Percentiles rank a stretch among this genome's conserved stretches.
Evolutionary conservation across 441 rosid genomes (phyloP).

Genomic region (Populus trichocarpa): DNA sequence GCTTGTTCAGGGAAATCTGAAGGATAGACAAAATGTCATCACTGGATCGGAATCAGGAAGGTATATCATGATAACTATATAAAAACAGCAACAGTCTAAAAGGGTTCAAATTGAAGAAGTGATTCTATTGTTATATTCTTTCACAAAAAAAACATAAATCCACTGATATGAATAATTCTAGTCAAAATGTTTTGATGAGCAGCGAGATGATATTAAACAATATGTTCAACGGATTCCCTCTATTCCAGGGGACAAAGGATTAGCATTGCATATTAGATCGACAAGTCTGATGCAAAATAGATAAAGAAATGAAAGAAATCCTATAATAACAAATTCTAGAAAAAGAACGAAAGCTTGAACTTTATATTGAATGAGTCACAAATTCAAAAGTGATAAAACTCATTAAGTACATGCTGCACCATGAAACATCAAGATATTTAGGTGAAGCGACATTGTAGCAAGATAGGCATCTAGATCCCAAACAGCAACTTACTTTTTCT

Average conservation of each 20-base stretch:
- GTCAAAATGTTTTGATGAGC: background rate
- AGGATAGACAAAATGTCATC: background rate
- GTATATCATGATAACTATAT: background rate
- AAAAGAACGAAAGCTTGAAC: background rate
- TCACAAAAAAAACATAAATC: background rate
- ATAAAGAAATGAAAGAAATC: background rate
- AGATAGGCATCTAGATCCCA: conserved; percentile 11
- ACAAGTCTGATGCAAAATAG: background rate
- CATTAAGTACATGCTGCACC: background rate
- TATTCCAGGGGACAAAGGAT: background rate
- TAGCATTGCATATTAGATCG: background rate
- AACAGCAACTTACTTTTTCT: conserved; percentile 41
- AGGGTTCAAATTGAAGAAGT: background rate
- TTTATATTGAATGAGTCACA: background rate
- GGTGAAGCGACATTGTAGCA: background rate
- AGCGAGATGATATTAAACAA: background rate
- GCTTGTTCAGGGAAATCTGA: background rate
- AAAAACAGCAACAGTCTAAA: background rate
- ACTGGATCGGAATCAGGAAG: background rate
- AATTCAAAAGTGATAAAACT: background rate
- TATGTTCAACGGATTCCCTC: background rate
- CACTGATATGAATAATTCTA: background rate
- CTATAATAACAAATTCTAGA: background rate
- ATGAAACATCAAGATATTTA: conserved; percentile 5
- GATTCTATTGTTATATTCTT: background rate